Evolutionary conservation across 2,329 filamentous ascomycete species (phyloP).

Genomic region (Sporothrix mexicana): DNA sequence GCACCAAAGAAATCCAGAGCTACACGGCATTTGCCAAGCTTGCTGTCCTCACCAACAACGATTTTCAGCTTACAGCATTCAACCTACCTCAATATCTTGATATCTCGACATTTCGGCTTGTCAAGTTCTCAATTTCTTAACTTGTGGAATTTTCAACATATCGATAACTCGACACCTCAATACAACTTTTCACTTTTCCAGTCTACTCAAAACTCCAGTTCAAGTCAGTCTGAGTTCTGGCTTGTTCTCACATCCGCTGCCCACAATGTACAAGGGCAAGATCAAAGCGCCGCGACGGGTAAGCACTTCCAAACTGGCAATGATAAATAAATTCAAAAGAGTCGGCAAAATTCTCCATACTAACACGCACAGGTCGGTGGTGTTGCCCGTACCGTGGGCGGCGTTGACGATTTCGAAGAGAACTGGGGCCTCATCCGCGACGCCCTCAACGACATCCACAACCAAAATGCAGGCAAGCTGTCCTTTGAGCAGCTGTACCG

Average conservation of each 20-base stretch:
- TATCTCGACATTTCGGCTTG: too few species aligned
- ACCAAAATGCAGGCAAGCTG: conserved; percentile 84
- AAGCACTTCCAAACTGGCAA: too few species aligned
- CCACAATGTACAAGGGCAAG: conserved; percentile 50
- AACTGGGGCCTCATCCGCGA: conserved; percentile 79
- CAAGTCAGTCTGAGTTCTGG: too few species aligned
- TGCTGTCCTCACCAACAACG: too few species aligned
- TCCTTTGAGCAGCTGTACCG: conserved; percentile 97
- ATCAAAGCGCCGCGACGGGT: conserved; percentile 72
- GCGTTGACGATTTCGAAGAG: conserved; percentile 79
- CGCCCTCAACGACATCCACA: conserved; percentile 86
- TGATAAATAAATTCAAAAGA: background rate
- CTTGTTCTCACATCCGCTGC: background rate
- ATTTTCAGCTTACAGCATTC: too few species aligned
- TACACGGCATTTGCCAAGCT: too few species aligned
- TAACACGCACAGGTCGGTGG: conserved; percentile 15
- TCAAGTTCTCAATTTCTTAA: too few species aligned
- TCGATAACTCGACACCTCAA: background rate
- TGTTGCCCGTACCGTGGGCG: conserved; percentile 44
- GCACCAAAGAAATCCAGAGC: too few species aligned
- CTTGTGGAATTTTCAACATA: too few species aligned
- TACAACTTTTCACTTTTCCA: too few species aligned
- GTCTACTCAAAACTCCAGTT: too few species aligned
- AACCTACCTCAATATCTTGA: too few species aligned
- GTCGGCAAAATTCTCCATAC: background rate